Conservation (phyloP, 2,329 filamentous ascomycete species). For the Gyromitra esculenta region DNA sequence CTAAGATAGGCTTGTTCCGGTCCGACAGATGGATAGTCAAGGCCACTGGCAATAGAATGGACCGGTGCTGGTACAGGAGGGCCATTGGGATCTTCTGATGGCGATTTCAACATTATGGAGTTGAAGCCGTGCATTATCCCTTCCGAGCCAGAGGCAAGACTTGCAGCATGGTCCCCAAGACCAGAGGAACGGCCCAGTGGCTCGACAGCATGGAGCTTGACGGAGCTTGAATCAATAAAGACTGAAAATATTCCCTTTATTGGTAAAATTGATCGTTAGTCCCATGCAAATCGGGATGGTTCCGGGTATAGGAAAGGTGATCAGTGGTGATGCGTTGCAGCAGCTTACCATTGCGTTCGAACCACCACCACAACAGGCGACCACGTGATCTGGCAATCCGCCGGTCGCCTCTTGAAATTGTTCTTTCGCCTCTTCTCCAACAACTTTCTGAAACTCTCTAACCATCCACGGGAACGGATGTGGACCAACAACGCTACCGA, state of each 20-base stretch:
- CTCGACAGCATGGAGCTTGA: slow-evolving; percentile 53
- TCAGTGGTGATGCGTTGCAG: not conserved
- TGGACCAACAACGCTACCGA: slow-evolving; percentile 50
- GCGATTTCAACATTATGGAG: slow-evolving; percentile 51
- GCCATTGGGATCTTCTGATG: not conserved
- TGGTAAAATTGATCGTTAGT: not conserved
- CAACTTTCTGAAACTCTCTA: slow-evolving; percentile 48
- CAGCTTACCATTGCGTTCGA: slow-evolving; percentile 46
- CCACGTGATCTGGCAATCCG: slow-evolving; percentile 41
- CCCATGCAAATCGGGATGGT: not conserved
- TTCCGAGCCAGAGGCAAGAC: slow-evolving; percentile 38
- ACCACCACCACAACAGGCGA: slow-evolving; percentile 50
- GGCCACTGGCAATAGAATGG: slow-evolving; percentile 56
- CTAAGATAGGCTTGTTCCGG: slow-evolving; percentile 56
- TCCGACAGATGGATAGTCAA: slow-evolving; percentile 57
- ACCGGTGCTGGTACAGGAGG: slow-evolving; percentile 45
- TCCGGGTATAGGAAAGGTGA: not conserved
- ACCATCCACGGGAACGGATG: slow-evolving; percentile 52
- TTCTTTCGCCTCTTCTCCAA: slow-evolving; percentile 50
- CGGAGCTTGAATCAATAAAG: slow-evolving; percentile 48
- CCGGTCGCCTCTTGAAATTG: slow-evolving; percentile 44
- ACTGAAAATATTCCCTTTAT: slow-evolving; percentile 49
- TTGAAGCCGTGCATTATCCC: slow-evolving; percentile 53
- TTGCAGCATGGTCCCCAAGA: slow-evolving; percentile 50
- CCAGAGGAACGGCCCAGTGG: slow-evolving; percentile 43